Percentiles rank a stretch among this genome's conserved stretches.
These are phyloP conservation scores for Scheffersomyces quercinus DNA, from an alignment of 1,139 yeast species.

Conservation along the genomic window DNA sequence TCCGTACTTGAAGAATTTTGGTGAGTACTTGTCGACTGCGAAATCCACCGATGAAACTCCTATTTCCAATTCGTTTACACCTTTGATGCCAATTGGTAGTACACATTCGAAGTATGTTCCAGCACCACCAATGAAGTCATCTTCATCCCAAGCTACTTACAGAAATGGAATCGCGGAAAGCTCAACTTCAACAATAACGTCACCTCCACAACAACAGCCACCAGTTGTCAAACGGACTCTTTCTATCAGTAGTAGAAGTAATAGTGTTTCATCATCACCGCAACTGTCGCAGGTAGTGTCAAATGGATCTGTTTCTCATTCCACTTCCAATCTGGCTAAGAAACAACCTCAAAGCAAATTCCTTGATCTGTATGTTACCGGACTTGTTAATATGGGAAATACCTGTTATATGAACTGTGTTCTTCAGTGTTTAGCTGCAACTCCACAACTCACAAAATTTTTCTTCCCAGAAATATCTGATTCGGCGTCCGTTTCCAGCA, in stretches of 20 bases:
- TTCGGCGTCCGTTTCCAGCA: slow-evolving; percentile 12
- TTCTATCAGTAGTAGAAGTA: neutral
- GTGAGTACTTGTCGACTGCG: slow-evolving; percentile 42
- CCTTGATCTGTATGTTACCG: slow-evolving; percentile 45
- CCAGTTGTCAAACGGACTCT: neutral
- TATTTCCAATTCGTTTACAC: slow-evolving; percentile 13
- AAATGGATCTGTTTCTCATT: neutral
- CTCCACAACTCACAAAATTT: slow-evolving; percentile 43
- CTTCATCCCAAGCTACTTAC: neutral
- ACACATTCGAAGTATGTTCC: neutral
- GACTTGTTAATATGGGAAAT: slow-evolving; percentile 81
- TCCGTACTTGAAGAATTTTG: slow-evolving; percentile 38
- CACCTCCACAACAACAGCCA: neutral
- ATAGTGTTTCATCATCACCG: neutral
- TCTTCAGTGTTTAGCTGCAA: slow-evolving; percentile 71
- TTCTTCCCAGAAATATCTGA: slow-evolving; percentile 32
- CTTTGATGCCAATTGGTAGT: slow-evolving; percentile 1
- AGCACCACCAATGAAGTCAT: neutral
- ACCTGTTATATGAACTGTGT: slow-evolving; percentile 94
- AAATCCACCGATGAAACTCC: slow-evolving; percentile 24
- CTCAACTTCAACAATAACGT: neutral
- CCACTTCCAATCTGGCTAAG: neutral
- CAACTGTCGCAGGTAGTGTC: neutral
- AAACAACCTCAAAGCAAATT: slow-evolving; percentile 19
- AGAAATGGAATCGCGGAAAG: neutral